A percentile compares a stretch with the other conserved stretches of the same genome.
These are phyloP conservation scores for Rhododendron henanense DNA, from an alignment of 148 eudicot genomes.

Conservation along the genomic window DNA sequence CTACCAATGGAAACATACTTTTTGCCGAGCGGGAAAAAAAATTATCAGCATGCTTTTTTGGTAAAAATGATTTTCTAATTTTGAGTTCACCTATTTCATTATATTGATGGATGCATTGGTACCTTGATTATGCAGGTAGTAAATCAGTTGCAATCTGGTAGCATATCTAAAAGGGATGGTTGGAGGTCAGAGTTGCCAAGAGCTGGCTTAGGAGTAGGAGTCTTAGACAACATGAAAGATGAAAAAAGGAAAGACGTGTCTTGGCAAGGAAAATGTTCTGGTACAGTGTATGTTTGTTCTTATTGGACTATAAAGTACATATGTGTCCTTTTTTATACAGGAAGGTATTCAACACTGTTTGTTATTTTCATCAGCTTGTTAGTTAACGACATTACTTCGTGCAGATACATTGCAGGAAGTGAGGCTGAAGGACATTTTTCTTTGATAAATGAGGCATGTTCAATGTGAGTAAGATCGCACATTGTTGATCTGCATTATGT, in stretches of 20 bases:
- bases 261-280: slow-evolving; percentile 99
- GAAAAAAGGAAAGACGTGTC: slow-evolving; percentile 67
- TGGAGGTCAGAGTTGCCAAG: slow-evolving; percentile 81
- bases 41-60: background rate
- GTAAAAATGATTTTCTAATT: background rate
- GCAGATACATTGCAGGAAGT: slow-evolving; percentile 90
- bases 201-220: slow-evolving; percentile 55
- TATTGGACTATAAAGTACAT: background rate
- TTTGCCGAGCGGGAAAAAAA: background rate
- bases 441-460: slow-evolving; percentile 89
- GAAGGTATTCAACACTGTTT: slow-evolving; percentile 5
- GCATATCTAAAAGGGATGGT: slow-evolving; percentile 69
- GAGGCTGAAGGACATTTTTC: slow-evolving; percentile 91
- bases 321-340: background rate
- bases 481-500: background rate
- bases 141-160: slow-evolving; percentile 75
- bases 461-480: slow-evolving; percentile 66
- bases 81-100: slow-evolving; percentile 1
- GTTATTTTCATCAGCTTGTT: background rate
- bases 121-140: slow-evolving; percentile 55
- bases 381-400: slow-evolving; percentile 16
- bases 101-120: slow-evolving; percentile 8
- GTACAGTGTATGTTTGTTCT: slow-evolving; percentile 79
- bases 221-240: slow-evolving; percentile 61
- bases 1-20: background rate